These are phyloP conservation scores for Nemophila menziesii DNA, from an alignment of 257 asterid species.

Conservation along the genomic window DNA sequence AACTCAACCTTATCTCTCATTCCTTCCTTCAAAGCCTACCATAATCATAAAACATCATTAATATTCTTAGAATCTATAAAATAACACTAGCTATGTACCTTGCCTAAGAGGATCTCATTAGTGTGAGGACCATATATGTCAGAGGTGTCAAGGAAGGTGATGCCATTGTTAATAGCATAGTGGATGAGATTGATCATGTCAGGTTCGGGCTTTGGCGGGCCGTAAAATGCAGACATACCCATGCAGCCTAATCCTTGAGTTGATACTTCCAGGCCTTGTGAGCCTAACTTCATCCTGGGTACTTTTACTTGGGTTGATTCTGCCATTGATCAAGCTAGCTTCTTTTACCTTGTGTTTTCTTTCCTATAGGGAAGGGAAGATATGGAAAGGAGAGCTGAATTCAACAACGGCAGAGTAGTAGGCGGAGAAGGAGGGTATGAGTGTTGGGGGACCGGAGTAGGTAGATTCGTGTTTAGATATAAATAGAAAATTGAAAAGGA, in stretches of 20 bases:
- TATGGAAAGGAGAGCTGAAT: too few species aligned
- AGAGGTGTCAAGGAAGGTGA: slow-evolving; percentile 10
- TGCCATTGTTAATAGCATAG: slow-evolving; percentile 8
- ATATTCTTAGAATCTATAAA: too few species aligned
- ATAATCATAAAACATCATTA: too few species aligned
- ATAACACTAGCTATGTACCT: background rate
- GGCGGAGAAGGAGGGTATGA: too few species aligned
- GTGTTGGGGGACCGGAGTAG: too few species aligned
- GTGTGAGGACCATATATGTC: slow-evolving; percentile 12
- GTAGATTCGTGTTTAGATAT: too few species aligned
- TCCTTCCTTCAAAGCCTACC: slow-evolving; percentile 24
- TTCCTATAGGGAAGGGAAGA: too few species aligned
- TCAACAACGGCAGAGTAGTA: too few species aligned
- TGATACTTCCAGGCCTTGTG: slow-evolving; percentile 11
- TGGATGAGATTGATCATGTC: slow-evolving; percentile 14
- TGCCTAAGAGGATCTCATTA: slow-evolving; percentile 10
- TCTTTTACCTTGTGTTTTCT: too few species aligned
- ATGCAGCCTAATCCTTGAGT: slow-evolving; percentile 13
- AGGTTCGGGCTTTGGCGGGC: slow-evolving; percentile 10
- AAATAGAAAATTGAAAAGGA: too few species aligned
- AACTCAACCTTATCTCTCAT: slow-evolving; percentile 26
- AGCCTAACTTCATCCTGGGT: slow-evolving; percentile 8
- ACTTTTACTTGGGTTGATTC: background rate
- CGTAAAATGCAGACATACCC: slow-evolving; percentile 10
- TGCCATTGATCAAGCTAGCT: slow-evolving; percentile 4